These are phyloP conservation scores for Breviolum minutum DNA, from an alignment of 73 alveolate genomes.

Conservation along the genomic window DNA sequence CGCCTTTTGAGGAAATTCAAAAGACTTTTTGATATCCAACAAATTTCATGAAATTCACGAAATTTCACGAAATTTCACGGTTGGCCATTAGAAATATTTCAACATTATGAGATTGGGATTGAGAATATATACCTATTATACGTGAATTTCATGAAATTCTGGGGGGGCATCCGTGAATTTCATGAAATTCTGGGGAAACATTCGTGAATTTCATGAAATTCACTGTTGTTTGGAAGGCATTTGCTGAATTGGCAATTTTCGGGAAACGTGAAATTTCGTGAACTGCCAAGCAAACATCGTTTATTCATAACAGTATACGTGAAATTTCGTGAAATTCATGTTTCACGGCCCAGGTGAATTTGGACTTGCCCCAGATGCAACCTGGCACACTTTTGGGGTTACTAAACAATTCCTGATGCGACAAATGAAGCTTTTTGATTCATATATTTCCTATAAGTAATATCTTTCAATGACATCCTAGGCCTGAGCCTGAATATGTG, in stretches of 20 bases:
- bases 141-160: background rate
- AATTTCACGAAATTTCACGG: background rate
- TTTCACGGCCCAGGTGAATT: background rate
- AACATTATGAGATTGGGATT: background rate
- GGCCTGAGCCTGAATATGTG: background rate
- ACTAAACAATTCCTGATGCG: background rate
- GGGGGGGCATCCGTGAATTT: background rate
- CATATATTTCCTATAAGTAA: background rate
- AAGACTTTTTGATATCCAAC: background rate
- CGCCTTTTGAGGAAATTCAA: background rate
- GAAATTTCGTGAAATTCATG: background rate
- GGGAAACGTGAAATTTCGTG: slow-evolving; percentile 15
- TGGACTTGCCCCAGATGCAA: background rate
- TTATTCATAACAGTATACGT: background rate
- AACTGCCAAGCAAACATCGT: background rate
- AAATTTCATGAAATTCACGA: background rate
- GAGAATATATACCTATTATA: too few relatives aligned
- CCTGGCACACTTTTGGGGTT: background rate
- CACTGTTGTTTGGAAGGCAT: background rate
- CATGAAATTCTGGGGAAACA: background rate
- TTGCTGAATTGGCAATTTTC: too few relatives aligned
- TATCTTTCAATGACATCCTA: too few relatives aligned
- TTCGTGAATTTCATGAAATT: background rate
- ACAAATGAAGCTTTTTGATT: background rate
- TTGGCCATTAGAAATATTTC: background rate